Conservation (phyloP, 208 protist species). For the Leishmania amazonensis region DNA sequence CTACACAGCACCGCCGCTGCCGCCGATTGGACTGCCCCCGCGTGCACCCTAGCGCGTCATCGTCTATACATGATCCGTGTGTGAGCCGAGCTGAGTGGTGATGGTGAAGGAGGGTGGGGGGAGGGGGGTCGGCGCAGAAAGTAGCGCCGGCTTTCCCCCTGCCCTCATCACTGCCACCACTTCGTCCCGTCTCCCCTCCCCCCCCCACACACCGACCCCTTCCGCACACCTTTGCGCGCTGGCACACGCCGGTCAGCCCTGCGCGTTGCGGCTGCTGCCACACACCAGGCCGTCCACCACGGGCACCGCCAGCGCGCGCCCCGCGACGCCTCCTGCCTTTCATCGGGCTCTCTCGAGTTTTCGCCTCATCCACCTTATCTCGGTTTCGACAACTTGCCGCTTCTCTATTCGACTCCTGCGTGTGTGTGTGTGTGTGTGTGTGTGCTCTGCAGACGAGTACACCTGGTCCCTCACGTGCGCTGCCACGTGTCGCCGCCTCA, state of each 20-base stretch:
- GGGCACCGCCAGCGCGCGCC: too few species aligned
- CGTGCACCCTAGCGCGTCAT: background rate
- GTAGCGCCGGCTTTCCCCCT: background rate
- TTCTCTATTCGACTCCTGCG: too few species aligned
- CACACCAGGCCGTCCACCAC: background rate
- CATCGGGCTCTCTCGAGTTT: too few species aligned
- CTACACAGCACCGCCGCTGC: background rate
- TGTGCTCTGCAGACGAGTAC: too few species aligned
- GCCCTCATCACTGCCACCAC: background rate
- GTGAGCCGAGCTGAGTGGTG: background rate
- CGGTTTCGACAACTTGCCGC: too few species aligned
- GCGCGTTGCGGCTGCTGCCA: background rate
- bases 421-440: too few species aligned
- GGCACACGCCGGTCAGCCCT: background rate
- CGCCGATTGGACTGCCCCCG: conserved; percentile 6
- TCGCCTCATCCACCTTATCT: too few species aligned
- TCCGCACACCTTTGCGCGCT: conserved; percentile 6
- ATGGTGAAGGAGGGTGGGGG: background rate
- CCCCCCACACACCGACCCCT: background rate
- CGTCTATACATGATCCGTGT: background rate
- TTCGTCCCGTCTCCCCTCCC: background rate
- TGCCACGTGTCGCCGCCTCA: too few species aligned
- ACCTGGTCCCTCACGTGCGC: too few species aligned
- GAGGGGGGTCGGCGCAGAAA: background rate
- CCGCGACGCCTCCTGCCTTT: too few species aligned